Percentiles rank a stretch among this genome's conserved stretches.
phyloP scores from a whole-genome alignment of 1,284 basidiomycete genomes.

The Golubevia sp. region DNA sequence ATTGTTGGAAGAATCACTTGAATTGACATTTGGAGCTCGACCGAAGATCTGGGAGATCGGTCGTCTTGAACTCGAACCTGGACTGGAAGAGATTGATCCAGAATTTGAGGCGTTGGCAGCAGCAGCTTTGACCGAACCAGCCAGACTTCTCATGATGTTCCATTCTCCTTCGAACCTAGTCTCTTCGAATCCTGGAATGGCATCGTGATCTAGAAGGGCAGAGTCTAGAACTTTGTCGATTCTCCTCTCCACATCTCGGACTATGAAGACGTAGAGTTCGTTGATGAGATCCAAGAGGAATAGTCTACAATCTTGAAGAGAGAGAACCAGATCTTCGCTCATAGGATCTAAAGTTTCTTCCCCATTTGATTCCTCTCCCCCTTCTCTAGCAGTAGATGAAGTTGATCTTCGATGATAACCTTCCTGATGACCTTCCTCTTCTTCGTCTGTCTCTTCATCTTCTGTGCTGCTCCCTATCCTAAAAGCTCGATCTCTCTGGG shows the following conservation, averaged over 20 bases:
- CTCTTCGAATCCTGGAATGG: slow-evolving; percentile 75
- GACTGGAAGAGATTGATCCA: slow-evolving; percentile 11
- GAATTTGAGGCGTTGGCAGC: not conserved
- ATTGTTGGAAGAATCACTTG: not conserved
- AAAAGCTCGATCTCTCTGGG: slow-evolving; percentile 66
- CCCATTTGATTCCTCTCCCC: too few relatives aligned
- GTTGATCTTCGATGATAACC: too few relatives aligned
- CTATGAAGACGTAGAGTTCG: slow-evolving; percentile 90
- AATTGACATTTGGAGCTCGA: not conserved
- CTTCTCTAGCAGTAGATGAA: too few relatives aligned
- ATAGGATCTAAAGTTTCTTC: too few relatives aligned
- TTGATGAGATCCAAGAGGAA: slow-evolving; percentile 71
- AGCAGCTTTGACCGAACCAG: slow-evolving; percentile 40
- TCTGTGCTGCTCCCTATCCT: slow-evolving; percentile 35
- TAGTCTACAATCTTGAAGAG: slow-evolving; percentile 23
- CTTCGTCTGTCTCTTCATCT: slow-evolving; percentile 74
- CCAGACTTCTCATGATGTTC: slow-evolving; percentile 62
- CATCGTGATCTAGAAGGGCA: slow-evolving; percentile 81
- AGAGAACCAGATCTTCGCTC: slow-evolving; percentile 16
- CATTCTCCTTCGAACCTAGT: slow-evolving; percentile 95
- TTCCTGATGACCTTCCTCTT: too few relatives aligned
- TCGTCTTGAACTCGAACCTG: slow-evolving; percentile 12
- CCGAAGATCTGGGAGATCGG: slow-evolving; percentile 37
- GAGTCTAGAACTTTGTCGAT: slow-evolving; percentile 85
- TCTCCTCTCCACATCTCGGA: slow-evolving; percentile 84